A percentile compares a stretch with the other conserved stretches of the same genome.
phyloP scores from a whole-genome alignment of 1,284 basidiomycete genomes.

The Cryptococcus sp. region DNA sequence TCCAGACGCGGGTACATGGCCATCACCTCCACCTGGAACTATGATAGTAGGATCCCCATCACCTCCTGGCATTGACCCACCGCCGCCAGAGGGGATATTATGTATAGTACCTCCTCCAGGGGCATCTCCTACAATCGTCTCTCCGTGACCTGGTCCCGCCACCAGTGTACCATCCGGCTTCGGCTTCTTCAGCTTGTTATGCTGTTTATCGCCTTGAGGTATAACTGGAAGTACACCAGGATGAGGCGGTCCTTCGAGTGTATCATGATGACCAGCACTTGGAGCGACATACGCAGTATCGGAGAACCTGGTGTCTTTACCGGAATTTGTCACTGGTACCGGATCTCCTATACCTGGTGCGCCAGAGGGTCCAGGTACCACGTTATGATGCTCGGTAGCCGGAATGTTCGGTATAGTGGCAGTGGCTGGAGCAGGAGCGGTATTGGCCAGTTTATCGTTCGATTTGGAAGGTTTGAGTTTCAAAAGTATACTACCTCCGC shows the following conservation, averaged over 20 bases:
- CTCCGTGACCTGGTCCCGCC: not conserved
- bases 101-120: not conserved
- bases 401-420: not conserved
- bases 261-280: not conserved
- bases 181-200: conserved; percentile 20
- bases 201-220: not conserved
- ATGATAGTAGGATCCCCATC: no score
- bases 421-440: not conserved
- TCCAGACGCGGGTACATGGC: no score
- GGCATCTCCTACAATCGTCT: not conserved
- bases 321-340: conserved; percentile 6
- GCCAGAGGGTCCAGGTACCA: not conserved
- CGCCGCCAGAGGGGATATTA: conserved; percentile 1
- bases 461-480: conserved; percentile 16
- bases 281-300: conserved; percentile 17
- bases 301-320: conserved; percentile 25
- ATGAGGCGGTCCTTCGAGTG: not conserved
- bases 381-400: conserved; percentile 1
- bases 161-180: not conserved
- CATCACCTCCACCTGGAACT: no score
- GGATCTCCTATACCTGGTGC: conserved; percentile 9
- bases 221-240: not conserved
- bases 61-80: not conserved
- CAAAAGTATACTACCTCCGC: conserved; percentile 12
- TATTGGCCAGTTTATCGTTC: conserved; percentile 9